phyloP scores from a whole-genome alignment of 768 basidiomycete species.

The Calvatia gigantea region DNA sequence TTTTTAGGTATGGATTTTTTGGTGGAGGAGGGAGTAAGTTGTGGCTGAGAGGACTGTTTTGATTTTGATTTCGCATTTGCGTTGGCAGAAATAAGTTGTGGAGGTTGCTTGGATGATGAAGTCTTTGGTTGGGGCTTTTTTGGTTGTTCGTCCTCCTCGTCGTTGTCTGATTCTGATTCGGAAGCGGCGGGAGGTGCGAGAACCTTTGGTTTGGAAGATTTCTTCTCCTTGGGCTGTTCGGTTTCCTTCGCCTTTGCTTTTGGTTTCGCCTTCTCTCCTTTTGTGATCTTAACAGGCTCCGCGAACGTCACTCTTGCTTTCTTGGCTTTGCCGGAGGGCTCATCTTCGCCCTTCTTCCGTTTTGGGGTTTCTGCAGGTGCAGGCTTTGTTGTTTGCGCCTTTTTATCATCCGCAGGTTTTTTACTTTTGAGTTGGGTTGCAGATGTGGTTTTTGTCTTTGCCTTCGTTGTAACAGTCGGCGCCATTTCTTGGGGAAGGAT shows the following conservation, averaged over 20 bases:
- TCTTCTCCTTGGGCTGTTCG: conserved; percentile 13
- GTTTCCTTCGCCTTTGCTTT: conserved; percentile 6
- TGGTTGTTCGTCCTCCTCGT: neutral
- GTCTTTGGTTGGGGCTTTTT: conserved; percentile 24
- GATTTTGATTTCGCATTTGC: conserved; percentile 8
- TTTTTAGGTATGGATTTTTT: conserved; percentile 7
- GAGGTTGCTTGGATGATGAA: conserved; percentile 9
- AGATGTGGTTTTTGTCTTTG: conserved; percentile 18
- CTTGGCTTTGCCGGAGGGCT: conserved; percentile 11
- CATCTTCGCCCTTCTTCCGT: conserved; percentile 24
- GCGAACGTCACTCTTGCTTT: conserved; percentile 14
- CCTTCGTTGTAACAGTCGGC: conserved; percentile 12
- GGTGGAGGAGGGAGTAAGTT: neutral
- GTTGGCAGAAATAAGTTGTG: conserved; percentile 14
- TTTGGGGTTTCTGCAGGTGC: conserved; percentile 24
- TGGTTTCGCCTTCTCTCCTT: conserved; percentile 8
- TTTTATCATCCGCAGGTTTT: conserved; percentile 18
- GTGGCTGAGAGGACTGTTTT: neutral
- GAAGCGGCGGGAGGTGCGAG: conserved; percentile 6
- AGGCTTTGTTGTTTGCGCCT: conserved; percentile 6
- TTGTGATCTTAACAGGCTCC: conserved; percentile 12
- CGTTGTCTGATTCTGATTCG: neutral
- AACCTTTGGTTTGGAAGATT: conserved; percentile 2
- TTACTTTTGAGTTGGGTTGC: conserved; percentile 12
- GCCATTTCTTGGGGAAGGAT: conserved; percentile 14